Evolutionary conservation across 1,284 basidiomycete genomes (phyloP).

Genomic region (Ganoderma boninense): DNA sequence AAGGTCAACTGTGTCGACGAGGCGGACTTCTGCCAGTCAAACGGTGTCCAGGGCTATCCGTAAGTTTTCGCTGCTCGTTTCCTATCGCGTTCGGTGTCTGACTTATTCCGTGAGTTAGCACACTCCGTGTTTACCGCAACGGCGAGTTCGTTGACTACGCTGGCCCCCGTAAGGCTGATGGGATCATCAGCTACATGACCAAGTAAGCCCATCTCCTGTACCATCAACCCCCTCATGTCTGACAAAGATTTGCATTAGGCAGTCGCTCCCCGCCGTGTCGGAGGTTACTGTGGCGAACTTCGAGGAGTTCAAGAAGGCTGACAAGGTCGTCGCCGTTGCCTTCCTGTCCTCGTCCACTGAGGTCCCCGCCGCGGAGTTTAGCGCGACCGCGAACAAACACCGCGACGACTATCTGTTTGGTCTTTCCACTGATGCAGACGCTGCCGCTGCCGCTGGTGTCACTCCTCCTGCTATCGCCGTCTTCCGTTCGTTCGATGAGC

Average conservation of each 20-base stretch:
- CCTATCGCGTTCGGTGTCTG: neutral
- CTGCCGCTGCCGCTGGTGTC: constrained; percentile 77
- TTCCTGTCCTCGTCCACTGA: constrained; percentile 79
- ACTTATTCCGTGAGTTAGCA: constrained; percentile 50
- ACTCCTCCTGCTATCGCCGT: constrained; percentile 87
- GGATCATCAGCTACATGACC: constrained; percentile 97
- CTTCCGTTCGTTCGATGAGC: constrained; percentile 95
- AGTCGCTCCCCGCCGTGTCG: constrained; percentile 95
- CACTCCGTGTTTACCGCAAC: constrained; percentile 91
- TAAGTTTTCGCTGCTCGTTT: constrained; percentile 50
- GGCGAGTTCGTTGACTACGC: constrained; percentile 83
- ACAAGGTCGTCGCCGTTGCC: constrained; percentile 92
- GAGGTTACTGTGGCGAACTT: constrained; percentile 80
- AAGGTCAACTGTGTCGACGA: constrained; percentile 97
- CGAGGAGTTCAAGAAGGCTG: constrained; percentile 88
- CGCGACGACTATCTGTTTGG: constrained; percentile 97
- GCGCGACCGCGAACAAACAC: constrained; percentile 82
- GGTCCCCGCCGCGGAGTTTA: constrained; percentile 78
- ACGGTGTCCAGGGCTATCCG: constrained; percentile 94
- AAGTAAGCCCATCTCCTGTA: constrained; percentile 68
- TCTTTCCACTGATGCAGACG: constrained; percentile 76
- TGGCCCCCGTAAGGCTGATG: constrained; percentile 94
- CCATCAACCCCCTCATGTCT: neutral
- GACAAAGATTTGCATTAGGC: constrained; percentile 55
- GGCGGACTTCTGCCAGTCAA: constrained; percentile 84